These are phyloP conservation scores for Pichia californica DNA, from an alignment of 805 yeast species.

Conservation along the genomic window DNA sequence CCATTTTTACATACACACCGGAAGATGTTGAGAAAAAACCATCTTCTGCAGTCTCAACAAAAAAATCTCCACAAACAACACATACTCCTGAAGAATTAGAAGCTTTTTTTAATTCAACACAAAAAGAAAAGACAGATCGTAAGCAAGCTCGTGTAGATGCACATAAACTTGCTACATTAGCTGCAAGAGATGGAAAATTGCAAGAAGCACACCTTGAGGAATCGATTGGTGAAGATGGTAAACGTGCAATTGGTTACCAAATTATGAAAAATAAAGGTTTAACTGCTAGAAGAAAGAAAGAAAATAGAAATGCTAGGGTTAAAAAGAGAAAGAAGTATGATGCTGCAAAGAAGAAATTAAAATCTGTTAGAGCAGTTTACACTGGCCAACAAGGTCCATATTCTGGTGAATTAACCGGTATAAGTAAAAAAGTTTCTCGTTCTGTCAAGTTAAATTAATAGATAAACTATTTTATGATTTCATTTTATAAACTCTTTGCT, in stretches of 20 bases:
- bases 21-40: not conserved
- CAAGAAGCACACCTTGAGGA: constrained; percentile 53
- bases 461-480: too few species aligned
- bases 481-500: too few species aligned
- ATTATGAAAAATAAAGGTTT: constrained; percentile 94
- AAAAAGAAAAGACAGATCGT: constrained; percentile 33
- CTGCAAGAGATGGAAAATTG: constrained; percentile 79
- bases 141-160: constrained; percentile 53
- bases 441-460: constrained; percentile 41
- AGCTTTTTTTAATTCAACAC: constrained; percentile 6
- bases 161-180: constrained; percentile 64
- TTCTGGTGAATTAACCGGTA: constrained; percentile 95
- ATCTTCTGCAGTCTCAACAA: not conserved
- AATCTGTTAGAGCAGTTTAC: constrained; percentile 86
- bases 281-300: constrained; percentile 89
- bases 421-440: constrained; percentile 86
- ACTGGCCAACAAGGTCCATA: constrained; percentile 70
- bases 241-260: constrained; percentile 92
- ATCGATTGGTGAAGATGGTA: constrained; percentile 68
- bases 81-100: constrained; percentile 6
- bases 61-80: not conserved
- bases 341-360: constrained; percentile 87
- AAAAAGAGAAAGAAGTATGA: constrained; percentile 98
- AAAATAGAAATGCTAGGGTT: constrained; percentile 90
- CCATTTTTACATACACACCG: not conserved